A percentile compares a stretch with the other conserved stretches of the same genome.
Evolutionary conservation across 352 stramenopile genomes (phyloP).

Genomic region (Phytophthora hibernalis): DNA sequence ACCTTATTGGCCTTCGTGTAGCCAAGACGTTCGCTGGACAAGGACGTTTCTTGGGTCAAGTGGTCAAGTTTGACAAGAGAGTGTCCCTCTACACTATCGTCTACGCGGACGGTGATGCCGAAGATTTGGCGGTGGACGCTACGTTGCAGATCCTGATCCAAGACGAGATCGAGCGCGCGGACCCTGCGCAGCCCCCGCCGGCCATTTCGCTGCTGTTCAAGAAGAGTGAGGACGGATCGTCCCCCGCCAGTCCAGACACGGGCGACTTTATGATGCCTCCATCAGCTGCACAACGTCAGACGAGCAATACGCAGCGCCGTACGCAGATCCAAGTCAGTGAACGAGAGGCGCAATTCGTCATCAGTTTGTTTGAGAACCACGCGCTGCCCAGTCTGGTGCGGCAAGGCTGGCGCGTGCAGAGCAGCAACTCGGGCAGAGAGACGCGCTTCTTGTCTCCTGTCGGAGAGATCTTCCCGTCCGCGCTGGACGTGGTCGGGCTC

Average conservation of each 20-base stretch:
- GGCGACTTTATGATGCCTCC: conserved; percentile 38
- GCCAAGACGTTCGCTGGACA: conserved; percentile 84
- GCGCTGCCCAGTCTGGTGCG: conserved; percentile 69
- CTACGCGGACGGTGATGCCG: conserved; percentile 83
- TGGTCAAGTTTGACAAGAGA: conserved; percentile 86
- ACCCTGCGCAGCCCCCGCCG: conserved; percentile 56
- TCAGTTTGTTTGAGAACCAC: conserved; percentile 84
- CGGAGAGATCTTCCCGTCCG: conserved; percentile 62
- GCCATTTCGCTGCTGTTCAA: conserved; percentile 44
- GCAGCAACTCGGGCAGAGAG: conserved; percentile 36
- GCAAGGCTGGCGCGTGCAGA: conserved; percentile 71
- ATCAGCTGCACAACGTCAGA: conserved; percentile 1
- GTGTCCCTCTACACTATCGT: conserved; percentile 80
- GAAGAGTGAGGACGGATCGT: conserved; percentile 19
- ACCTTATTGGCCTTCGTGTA: conserved; percentile 83
- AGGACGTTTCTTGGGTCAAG: conserved; percentile 85
- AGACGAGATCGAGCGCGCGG: conserved; percentile 83
- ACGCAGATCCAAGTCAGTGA: conserved; percentile 68
- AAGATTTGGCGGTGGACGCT: conserved; percentile 77
- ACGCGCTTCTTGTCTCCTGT: conserved; percentile 36
- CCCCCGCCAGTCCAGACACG: conserved; percentile 32
- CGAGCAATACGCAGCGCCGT: conserved; percentile 10
- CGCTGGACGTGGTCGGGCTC: conserved; percentile 75
- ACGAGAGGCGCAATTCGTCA: conserved; percentile 77
- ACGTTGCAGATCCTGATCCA: conserved; percentile 89